These are phyloP conservation scores for Acanthamoeba healyi DNA, from an alignment of 208 protist species.

Conservation along the genomic window DNA sequence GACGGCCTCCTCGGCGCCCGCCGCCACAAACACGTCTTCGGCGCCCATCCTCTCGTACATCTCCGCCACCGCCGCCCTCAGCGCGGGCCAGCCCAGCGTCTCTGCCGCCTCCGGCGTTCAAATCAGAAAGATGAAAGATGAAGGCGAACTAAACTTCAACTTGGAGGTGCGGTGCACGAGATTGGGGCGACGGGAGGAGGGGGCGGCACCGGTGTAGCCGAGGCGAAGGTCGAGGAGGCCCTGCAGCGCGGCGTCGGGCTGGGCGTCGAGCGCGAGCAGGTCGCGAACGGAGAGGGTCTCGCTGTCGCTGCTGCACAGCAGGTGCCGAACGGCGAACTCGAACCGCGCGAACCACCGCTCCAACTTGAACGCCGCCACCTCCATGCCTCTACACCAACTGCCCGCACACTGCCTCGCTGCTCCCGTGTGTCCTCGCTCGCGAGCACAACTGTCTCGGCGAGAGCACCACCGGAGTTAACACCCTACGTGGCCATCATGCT, in stretches of 20 bases:
- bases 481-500: too few species aligned
- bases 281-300: slow-evolving; percentile 58
- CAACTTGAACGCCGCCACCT: slow-evolving; percentile 49
- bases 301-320: slow-evolving; percentile 66
- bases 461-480: too few species aligned
- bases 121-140: neutral
- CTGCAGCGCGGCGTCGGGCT: slow-evolving; percentile 16
- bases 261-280: slow-evolving; percentile 31
- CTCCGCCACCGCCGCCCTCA: slow-evolving; percentile 13
- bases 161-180: neutral
- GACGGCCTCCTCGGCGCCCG: slow-evolving; percentile 63
- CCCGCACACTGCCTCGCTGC: too few species aligned
- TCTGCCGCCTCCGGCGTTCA: neutral
- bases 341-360: slow-evolving; percentile 60
- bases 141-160: too few species aligned
- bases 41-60: neutral
- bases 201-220: slow-evolving; percentile 50
- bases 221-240: slow-evolving; percentile 51
- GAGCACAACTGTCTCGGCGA: too few species aligned
- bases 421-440: too few species aligned
- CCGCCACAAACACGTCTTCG: slow-evolving; percentile 48
- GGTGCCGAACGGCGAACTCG: slow-evolving; percentile 62
- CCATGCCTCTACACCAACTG: neutral
- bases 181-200: neutral
- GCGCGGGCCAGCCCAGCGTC: slow-evolving; percentile 44